Evolutionary conservation across 208 protist genomes (phyloP).

Genomic region (Novymonas esmeraldas): DNA sequence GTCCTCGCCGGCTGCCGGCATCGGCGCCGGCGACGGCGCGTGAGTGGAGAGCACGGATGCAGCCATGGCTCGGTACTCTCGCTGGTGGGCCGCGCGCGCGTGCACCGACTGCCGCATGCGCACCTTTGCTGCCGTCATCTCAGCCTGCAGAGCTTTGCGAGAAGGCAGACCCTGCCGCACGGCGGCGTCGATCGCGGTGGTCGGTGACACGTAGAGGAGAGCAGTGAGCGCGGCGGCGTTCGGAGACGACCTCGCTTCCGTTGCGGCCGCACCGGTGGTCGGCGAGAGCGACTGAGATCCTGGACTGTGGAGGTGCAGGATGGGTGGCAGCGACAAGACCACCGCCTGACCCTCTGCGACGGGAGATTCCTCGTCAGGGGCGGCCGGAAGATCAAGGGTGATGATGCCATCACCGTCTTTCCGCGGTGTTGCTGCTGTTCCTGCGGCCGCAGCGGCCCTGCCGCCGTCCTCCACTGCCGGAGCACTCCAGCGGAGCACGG

Average conservation of each 20-base stretch:
- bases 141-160: constrained; percentile 12
- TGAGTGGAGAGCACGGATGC: neutral
- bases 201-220: constrained; percentile 21
- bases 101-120: constrained; percentile 45
- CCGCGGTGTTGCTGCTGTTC: neutral
- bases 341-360: no score
- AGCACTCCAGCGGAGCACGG: constrained; percentile 73
- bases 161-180: constrained; percentile 21
- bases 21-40: neutral
- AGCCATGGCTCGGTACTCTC: constrained; percentile 13
- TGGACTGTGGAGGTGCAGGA: constrained; percentile 14
- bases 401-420: neutral
- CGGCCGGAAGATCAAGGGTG: neutral
- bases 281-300: neutral
- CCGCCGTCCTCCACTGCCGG: constrained; percentile 8
- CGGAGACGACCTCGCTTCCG: neutral
- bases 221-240: neutral
- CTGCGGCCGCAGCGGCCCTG: neutral
- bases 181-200: constrained; percentile 25
- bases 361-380: no score
- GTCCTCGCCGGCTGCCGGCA: neutral
- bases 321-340: constrained; percentile 17
- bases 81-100: constrained; percentile 40
- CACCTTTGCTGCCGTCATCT: constrained; percentile 31
- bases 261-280: neutral